These are phyloP conservation scores for Euphorbia corollata DNA, from an alignment of 441 rosid species.

Conservation along the genomic window DNA sequence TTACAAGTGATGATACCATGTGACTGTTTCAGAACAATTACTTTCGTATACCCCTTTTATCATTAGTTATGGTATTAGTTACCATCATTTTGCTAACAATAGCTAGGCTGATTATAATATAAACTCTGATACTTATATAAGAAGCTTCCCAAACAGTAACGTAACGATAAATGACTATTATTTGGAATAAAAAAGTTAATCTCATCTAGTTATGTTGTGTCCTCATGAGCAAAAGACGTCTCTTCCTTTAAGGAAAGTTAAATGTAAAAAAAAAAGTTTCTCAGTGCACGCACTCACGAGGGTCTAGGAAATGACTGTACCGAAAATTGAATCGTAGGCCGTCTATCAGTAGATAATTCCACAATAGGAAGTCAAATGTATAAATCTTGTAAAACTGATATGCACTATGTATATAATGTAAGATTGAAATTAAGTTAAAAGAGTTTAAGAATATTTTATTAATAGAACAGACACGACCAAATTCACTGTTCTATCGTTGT, in stretches of 20 bases:
- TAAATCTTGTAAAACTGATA: not conserved
- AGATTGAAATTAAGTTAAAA: not conserved
- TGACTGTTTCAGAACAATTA: not conserved
- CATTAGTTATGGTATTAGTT: not conserved
- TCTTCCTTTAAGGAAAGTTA: not conserved
- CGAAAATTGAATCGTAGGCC: no score
- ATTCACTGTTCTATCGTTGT: no score
- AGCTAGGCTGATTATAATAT: not conserved
- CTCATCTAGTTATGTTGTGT: not conserved
- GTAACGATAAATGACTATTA: not conserved
- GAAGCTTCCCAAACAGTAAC: not conserved
- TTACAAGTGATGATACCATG: not conserved
- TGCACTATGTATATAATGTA: not conserved
- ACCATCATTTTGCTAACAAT: not conserved
- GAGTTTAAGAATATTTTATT: not conserved
- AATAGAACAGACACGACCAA: no score
- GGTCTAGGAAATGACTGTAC: no score
- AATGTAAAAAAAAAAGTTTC: no score
- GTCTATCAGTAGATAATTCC: no score
- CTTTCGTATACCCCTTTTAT: not conserved
- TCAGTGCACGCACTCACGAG: no score
- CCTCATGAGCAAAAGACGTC: not conserved
- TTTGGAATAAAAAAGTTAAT: no score
- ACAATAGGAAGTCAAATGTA: no score
- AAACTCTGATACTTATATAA: not conserved